Evolutionary conservation across 139 green algal species (phyloP).

Genomic region (Diplosphaera chodatii): DNA sequence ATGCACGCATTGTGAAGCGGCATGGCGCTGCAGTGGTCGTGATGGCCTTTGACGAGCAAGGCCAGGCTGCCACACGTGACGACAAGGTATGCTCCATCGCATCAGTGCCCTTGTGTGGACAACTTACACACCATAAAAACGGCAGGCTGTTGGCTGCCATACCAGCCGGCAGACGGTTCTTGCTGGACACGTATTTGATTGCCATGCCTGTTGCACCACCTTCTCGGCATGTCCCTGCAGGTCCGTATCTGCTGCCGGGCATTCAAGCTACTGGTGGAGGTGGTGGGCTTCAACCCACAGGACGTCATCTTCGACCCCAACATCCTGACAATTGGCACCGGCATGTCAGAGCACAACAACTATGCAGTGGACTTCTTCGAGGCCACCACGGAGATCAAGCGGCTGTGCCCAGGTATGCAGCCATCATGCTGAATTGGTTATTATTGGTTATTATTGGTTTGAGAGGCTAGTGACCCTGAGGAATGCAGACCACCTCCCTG

Average conservation of each 20-base stretch:
- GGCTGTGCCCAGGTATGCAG: conserved; percentile 84
- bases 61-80: conserved; percentile 59
- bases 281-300: conserved; percentile 90
- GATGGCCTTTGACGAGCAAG: conserved; percentile 98
- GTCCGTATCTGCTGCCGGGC: conserved; percentile 90
- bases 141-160: too few species aligned
- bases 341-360: conserved; percentile 97
- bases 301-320: conserved; percentile 99
- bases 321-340: conserved; percentile 96
- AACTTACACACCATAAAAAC: too few species aligned
- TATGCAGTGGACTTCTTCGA: conserved; percentile 98
- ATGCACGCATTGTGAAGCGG: conserved; percentile 71
- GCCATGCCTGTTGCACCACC: too few species aligned
- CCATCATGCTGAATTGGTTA: too few species aligned
- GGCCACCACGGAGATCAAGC: conserved; percentile 92
- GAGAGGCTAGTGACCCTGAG: too few species aligned
- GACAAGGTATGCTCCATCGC: conserved; percentile 69
- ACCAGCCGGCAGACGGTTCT: too few species aligned
- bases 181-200: too few species aligned
- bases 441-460: too few species aligned
- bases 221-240: conserved; percentile 18
- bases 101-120: too few species aligned
- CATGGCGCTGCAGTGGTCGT: conserved; percentile 97
- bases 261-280: conserved; percentile 91
- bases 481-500: too few species aligned